A percentile compares a stretch with the other conserved stretches of the same genome.
Conservation (phyloP, 441 rosid species). For the Corymbia calophylla region DNA sequence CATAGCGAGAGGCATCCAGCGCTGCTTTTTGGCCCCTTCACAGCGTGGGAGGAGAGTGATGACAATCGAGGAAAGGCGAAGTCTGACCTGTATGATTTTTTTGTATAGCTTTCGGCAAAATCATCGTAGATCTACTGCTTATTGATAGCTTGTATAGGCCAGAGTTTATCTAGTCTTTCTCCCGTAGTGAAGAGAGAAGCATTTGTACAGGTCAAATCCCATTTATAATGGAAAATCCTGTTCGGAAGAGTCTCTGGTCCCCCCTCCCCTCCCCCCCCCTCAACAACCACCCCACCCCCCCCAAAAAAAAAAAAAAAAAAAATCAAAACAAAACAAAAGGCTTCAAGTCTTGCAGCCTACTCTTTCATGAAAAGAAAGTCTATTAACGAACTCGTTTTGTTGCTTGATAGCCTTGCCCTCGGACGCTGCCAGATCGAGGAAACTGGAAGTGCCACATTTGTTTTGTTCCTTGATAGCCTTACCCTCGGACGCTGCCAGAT, state of each 20-base stretch:
- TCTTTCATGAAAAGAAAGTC: not conserved
- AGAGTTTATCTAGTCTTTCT: not conserved
- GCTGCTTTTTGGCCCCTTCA: not conserved
- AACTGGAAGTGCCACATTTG: not conserved
- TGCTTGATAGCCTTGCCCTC: not conserved
- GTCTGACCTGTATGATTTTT: not conserved
- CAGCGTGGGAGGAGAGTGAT: not conserved
- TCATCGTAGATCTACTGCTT: not conserved
- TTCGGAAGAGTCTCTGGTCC: not conserved
- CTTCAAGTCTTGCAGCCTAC: not conserved
- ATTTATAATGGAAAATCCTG: not conserved
- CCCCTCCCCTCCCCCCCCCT: not conserved
- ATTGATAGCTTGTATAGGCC: not conserved
- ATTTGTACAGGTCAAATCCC: not conserved
- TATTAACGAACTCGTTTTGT: not conserved
- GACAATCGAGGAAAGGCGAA: not conserved
- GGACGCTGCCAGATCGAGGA: not conserved
- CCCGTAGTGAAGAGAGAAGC: not conserved
- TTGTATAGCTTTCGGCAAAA: not conserved
- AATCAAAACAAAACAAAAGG: not conserved
- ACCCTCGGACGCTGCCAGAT: not conserved
- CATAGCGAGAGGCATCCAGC: not conserved
- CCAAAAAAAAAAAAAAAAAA: too few species aligned
- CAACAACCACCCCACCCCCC: too few species aligned
- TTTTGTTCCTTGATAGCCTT: not conserved